A percentile compares a stretch with the other conserved stretches of the same genome.
phyloP scores from a whole-genome alignment of 371 early-diverging fungal genomes.

The Lichtheimia ornata region DNA sequence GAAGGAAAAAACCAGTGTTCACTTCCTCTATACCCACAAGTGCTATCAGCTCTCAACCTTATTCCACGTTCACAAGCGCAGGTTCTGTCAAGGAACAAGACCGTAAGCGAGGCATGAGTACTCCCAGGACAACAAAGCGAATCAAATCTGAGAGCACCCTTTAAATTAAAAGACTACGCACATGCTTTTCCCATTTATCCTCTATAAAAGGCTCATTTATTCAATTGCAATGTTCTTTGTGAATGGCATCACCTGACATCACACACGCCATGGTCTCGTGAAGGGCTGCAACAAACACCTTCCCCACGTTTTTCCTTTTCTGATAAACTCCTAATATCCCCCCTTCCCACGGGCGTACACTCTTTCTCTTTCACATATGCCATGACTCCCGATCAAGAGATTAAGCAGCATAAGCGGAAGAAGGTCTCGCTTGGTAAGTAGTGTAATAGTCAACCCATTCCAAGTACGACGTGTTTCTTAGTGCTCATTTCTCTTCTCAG shows the following conservation, averaged over 20 bases:
- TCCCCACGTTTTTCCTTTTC: no score
- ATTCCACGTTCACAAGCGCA: conserved; percentile 1
- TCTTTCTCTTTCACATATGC: conserved; percentile 2
- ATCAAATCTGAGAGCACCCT: no score
- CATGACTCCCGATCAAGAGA: conserved; percentile 11
- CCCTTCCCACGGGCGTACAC: neutral
- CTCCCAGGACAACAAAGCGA: no score
- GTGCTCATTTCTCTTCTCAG: conserved; percentile 25
- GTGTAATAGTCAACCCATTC: neutral
- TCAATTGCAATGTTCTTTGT: no score
- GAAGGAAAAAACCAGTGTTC: neutral
- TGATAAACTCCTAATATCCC: no score
- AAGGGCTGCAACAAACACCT: no score
- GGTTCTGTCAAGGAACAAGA: conserved; percentile 7
- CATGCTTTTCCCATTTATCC: no score
- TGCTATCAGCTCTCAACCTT: conserved; percentile 2
- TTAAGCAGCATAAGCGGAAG: conserved; percentile 16
- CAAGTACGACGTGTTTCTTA: neutral
- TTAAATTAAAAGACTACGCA: no score
- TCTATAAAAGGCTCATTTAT: no score
- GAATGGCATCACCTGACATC: no score
- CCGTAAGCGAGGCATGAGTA: no score
- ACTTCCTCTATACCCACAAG: neutral
- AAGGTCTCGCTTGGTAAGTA: conserved; percentile 19
- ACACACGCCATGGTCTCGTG: no score